Conservation (phyloP, 805 yeast genomes). For the Saccharomycopsis schoenii region DNA sequence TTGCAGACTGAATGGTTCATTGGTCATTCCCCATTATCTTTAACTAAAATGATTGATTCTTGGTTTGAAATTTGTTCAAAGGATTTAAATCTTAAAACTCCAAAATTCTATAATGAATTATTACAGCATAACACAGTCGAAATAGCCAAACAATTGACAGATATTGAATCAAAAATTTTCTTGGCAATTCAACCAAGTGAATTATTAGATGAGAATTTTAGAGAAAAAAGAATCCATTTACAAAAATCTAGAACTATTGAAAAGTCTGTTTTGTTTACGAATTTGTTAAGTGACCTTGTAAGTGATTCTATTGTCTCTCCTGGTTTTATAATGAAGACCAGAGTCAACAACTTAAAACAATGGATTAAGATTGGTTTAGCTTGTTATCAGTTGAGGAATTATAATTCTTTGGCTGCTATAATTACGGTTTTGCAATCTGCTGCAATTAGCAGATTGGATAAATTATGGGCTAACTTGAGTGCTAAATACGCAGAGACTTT, state of each 20-base stretch:
- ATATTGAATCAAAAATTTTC: constrained; percentile 60
- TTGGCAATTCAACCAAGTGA: constrained; percentile 56
- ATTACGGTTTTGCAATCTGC: constrained; percentile 70
- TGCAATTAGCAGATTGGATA: constrained; percentile 51
- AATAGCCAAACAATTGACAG: constrained; percentile 65
- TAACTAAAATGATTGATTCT: constrained; percentile 27
- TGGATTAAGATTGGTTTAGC: constrained; percentile 73
- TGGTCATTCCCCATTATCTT: constrained; percentile 20
- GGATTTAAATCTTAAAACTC: constrained; percentile 18
- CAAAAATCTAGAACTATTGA: constrained; percentile 38
- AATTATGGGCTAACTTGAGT: constrained; percentile 48
- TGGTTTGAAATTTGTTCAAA: constrained; percentile 51
- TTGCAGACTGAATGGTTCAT: constrained; percentile 26
- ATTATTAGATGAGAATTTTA: constrained; percentile 52
- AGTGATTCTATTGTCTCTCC: constrained; percentile 58
- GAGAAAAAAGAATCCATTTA: constrained; percentile 47
- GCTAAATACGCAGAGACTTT: constrained; percentile 53
- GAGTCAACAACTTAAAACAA: constrained; percentile 46
- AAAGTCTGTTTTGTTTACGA: constrained; percentile 56
- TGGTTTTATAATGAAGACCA: constrained; percentile 32
- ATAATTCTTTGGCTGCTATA: constrained; percentile 70
- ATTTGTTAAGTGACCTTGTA: constrained; percentile 61
- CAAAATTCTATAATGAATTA: constrained; percentile 23
- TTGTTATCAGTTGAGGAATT: constrained; percentile 62
- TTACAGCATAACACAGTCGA: constrained; percentile 60